These are phyloP conservation scores for Metarhizium sp. DNA, from an alignment of 2,329 filamentous ascomycete species.

Conservation along the genomic window DNA sequence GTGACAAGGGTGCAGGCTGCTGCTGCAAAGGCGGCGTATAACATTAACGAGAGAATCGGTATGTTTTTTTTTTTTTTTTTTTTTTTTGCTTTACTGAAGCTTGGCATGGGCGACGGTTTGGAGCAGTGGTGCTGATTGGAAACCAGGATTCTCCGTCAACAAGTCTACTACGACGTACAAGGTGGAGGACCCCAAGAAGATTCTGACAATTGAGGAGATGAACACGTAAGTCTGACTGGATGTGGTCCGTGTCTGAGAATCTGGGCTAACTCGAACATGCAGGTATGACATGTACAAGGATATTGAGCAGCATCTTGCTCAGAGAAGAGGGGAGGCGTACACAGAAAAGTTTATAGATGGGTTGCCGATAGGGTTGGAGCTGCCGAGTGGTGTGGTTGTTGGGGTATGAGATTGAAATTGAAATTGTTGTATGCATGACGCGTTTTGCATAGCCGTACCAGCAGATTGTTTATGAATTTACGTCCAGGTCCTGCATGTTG, in stretches of 20 bases:
- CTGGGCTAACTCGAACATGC: neutral
- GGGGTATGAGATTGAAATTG: conserved; percentile 9
- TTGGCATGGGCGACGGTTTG: neutral
- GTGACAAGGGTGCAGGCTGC: conserved; percentile 48
- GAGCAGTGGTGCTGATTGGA: no score
- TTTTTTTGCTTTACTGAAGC: accelerated
- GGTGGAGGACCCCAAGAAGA: conserved; percentile 50
- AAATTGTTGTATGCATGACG: no score
- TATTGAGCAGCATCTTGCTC: conserved; percentile 38
- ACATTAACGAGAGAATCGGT: conserved; percentile 56
- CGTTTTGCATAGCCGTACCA: no score
- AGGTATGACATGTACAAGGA: conserved; percentile 52
- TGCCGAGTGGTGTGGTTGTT: conserved; percentile 37
- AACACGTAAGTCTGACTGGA: conserved; percentile 39
- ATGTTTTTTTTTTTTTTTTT: conserved; percentile 5
- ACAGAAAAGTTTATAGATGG: conserved; percentile 30
- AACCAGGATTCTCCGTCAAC: conserved; percentile 50
- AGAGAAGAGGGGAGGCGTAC: conserved; percentile 22
- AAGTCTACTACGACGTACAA: conserved; percentile 47
- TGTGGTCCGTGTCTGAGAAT: neutral
- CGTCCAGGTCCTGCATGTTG: neutral
- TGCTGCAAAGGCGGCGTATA: conserved; percentile 47
- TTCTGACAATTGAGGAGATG: conserved; percentile 62
- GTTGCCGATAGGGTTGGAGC: conserved; percentile 35
- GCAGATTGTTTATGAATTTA: neutral